phyloP scores from a whole-genome alignment of 2,329 filamentous ascomycete genomes.

The Aspergillus eucalypticola region DNA sequence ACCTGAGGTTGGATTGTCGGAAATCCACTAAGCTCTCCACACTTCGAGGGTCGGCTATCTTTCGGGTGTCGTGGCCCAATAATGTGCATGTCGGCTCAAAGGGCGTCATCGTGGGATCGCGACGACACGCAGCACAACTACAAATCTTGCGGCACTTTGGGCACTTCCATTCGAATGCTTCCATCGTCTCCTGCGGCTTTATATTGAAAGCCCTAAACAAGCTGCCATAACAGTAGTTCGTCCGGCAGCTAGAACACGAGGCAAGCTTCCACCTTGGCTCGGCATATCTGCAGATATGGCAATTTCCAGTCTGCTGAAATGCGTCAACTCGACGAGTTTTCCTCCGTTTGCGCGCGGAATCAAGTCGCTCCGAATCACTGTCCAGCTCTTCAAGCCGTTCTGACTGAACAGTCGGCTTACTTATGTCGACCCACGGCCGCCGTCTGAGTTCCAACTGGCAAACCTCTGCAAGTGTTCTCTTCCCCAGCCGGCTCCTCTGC shows the following conservation, averaged over 20 bases:
- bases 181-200: constrained; percentile 79
- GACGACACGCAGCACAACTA: constrained; percentile 79
- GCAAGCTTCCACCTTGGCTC: constrained; percentile 85
- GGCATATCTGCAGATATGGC: constrained; percentile 80
- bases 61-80: constrained; percentile 86
- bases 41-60: constrained; percentile 86
- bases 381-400: constrained; percentile 35
- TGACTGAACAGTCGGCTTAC: constrained; percentile 52
- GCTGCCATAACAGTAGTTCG: constrained; percentile 89
- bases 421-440: constrained; percentile 81
- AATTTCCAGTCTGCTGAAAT: constrained; percentile 56
- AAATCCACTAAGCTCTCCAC: constrained; percentile 91
- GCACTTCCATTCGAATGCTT: constrained; percentile 81
- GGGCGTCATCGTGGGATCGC: constrained; percentile 66
- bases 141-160: constrained; percentile 84
- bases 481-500: constrained; percentile 65
- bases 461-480: constrained; percentile 85
- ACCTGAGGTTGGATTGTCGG: constrained; percentile 79
- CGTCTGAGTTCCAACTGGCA: constrained; percentile 83
- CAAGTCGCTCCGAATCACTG: constrained; percentile 60
- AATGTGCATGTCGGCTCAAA: constrained; percentile 86
- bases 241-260: constrained; percentile 72
- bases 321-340: constrained; percentile 55
- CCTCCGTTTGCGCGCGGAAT: constrained; percentile 63
- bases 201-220: constrained; percentile 89